Percentiles rank a stretch among this genome's conserved stretches.
These are phyloP conservation scores for Dryas alaskensis DNA, from an alignment of 306 rosid genomes.

Conservation along the genomic window DNA sequence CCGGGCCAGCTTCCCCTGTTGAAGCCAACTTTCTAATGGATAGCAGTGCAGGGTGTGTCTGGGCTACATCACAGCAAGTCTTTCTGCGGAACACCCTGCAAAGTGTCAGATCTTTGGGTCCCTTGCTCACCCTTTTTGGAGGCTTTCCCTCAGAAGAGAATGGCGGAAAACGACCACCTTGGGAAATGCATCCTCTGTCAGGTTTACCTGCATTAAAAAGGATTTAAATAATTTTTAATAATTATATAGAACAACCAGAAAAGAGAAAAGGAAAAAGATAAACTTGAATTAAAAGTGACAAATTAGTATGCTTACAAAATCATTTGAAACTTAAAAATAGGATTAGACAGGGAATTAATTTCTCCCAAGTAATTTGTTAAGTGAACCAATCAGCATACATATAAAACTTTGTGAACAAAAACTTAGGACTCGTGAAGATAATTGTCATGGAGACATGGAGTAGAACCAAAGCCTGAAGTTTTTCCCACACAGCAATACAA, in stretches of 20 bases:
- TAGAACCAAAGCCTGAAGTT: neutral
- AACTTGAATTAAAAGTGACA: neutral
- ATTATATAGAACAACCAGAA: neutral
- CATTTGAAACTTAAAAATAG: neutral
- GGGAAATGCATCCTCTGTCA: conserved; percentile 68
- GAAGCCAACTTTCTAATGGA: conserved; percentile 77
- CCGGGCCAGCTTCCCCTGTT: conserved; percentile 74
- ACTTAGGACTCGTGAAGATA: neutral
- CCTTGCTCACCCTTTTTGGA: conserved; percentile 57
- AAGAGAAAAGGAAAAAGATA: neutral
- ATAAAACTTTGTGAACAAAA: neutral
- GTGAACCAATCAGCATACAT: neutral
- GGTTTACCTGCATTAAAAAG: conserved; percentile 48
- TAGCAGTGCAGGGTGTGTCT: conserved; percentile 78
- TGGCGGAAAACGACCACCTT: conserved; percentile 83
- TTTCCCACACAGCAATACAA: neutral
- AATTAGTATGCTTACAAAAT: neutral
- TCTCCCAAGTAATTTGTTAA: neutral
- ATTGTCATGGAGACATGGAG: neutral
- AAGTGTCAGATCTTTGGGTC: conserved; percentile 75
- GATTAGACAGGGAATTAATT: neutral
- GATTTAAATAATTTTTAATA: neutral
- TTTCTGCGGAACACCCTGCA: conserved; percentile 77
- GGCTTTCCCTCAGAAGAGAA: conserved; percentile 72
- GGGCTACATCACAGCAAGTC: conserved; percentile 82